A percentile compares a stretch with the other conserved stretches of the same genome.
These are phyloP conservation scores for Talaromyces sp. DNA, from an alignment of 2,329 filamentous ascomycete genomes.

Conservation along the genomic window DNA sequence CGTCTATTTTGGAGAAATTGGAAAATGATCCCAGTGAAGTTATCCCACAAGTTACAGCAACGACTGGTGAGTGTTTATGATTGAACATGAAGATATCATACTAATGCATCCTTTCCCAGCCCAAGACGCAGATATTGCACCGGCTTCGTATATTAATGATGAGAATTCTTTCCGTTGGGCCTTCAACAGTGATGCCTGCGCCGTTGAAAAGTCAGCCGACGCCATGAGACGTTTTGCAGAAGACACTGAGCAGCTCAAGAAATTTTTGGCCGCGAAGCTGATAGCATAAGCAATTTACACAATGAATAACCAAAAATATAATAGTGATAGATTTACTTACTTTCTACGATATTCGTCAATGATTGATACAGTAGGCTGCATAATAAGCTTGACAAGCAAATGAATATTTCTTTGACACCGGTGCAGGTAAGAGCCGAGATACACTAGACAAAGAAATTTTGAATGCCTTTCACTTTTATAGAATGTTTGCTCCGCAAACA, in stretches of 20 bases:
- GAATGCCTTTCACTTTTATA: too few species aligned
- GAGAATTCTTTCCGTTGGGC: neutral
- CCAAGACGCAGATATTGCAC: neutral
- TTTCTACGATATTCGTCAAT: too few species aligned
- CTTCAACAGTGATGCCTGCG: neutral
- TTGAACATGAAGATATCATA: too few species aligned
- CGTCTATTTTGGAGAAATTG: neutral
- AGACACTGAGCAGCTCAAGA: neutral
- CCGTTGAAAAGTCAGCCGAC: neutral
- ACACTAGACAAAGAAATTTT: neutral
- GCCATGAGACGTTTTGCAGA: neutral
- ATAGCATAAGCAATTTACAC: too few species aligned
- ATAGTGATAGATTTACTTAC: too few species aligned
- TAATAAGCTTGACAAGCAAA: slow-evolving; percentile 1
- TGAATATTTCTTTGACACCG: neutral
- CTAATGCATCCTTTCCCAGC: neutral
- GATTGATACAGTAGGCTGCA: neutral
- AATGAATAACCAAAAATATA: too few species aligned
- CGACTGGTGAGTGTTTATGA: neutral
- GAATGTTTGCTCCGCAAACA: too few species aligned
- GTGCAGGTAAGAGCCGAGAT: neutral
- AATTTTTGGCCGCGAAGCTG: neutral
- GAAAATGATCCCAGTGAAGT: neutral
- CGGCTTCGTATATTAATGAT: neutral
- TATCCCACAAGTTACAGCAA: neutral